These are phyloP conservation scores for Cladosporium sphaerospermum DNA, from an alignment of 2,329 filamentous ascomycete genomes.

Conservation along the genomic window DNA sequence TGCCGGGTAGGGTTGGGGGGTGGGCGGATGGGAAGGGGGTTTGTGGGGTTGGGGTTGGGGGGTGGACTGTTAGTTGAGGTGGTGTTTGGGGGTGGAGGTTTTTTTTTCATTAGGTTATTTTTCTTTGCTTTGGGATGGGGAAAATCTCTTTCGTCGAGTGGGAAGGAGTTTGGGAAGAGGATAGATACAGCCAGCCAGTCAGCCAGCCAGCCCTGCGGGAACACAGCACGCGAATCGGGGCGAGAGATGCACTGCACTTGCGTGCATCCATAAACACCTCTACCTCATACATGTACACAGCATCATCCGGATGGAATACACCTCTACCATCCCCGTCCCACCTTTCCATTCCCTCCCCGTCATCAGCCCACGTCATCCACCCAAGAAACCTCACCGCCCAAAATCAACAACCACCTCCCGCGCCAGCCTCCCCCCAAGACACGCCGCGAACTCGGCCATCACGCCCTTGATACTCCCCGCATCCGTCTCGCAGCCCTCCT, in stretches of 20 bases:
- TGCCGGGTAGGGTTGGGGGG: slow-evolving; percentile 17
- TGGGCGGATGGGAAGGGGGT: slow-evolving; percentile 12
- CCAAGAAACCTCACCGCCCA: slow-evolving; percentile 12
- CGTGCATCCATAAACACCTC: no score
- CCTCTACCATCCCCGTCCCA: no score
- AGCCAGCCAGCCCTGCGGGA: no score
- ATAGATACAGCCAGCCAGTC: no score
- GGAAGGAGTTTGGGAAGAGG: no score
- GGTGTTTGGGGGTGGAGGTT: not conserved
- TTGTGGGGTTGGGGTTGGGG: slow-evolving; percentile 1
- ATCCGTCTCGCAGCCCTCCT: slow-evolving; percentile 45
- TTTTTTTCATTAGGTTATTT: no score
- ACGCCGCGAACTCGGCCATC: slow-evolving; percentile 62
- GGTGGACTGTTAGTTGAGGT: slow-evolving; percentile 5
- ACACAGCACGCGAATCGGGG: no score
- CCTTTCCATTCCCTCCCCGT: not conserved
- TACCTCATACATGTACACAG: no score
- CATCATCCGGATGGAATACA: not conserved
- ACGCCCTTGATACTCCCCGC: slow-evolving; percentile 51
- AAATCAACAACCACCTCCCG: slow-evolving; percentile 56
- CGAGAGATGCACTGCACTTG: no score
- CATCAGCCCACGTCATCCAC: not conserved
- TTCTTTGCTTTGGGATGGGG: no score
- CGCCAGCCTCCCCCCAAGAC: slow-evolving; percentile 56
- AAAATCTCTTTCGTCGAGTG: no score